Conservation (phyloP, 73 alveolate species). For the Breviolum minutum region DNA sequence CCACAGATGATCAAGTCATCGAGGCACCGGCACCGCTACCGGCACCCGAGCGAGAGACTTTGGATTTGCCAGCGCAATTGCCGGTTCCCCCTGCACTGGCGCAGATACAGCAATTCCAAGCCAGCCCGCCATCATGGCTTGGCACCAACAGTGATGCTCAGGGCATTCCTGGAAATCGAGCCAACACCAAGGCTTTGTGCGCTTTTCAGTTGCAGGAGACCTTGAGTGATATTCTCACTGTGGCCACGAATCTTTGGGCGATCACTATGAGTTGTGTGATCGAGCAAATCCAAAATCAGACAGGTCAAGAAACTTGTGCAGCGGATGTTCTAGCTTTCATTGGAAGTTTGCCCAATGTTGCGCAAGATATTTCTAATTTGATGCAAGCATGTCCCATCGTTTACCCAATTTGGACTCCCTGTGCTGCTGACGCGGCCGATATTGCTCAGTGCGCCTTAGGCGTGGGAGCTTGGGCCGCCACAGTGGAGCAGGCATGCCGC, state of each 20-base stretch:
- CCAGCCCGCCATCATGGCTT: not conserved
- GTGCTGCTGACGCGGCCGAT: conserved; percentile 22
- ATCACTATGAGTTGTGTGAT: not conserved
- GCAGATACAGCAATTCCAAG: not conserved
- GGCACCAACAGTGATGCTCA: not conserved
- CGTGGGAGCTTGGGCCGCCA: conserved; percentile 21
- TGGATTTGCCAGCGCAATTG: not conserved
- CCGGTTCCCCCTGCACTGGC: not conserved
- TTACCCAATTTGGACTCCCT: conserved; percentile 7
- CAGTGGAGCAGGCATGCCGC: not conserved
- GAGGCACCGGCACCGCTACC: not conserved
- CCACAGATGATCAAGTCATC: not conserved
- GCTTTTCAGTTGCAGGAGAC: conserved; percentile 7
- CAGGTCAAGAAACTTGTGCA: not conserved
- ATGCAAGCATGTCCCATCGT: not conserved
- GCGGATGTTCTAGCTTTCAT: not conserved
- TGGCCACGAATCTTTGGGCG: not conserved
- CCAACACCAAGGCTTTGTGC: not conserved
- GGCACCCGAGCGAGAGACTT: not conserved
- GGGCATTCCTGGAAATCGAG: not conserved
- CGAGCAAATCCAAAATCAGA: not conserved
- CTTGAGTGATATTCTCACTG: not conserved
- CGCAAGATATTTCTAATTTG: not conserved
- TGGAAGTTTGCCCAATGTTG: not conserved
- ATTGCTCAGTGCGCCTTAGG: conserved; percentile 37